A percentile compares a stretch with the other conserved stretches of the same genome.
Evolutionary conservation across 2,329 filamentous ascomycete genomes (phyloP).

Genomic region (Trichoderma afroharzianum): DNA sequence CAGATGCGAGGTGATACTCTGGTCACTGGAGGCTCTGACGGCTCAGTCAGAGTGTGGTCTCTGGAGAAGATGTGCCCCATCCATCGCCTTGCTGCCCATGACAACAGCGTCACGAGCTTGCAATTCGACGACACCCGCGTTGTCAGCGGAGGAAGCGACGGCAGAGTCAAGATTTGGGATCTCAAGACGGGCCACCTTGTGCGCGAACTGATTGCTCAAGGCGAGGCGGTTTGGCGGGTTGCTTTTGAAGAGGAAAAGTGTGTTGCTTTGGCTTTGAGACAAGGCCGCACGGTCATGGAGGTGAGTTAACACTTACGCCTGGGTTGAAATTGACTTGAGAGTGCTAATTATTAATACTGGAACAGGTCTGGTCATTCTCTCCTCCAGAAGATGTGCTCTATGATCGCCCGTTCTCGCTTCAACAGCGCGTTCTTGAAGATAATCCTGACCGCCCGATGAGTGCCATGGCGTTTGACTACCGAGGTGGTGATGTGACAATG

Average conservation of each 20-base stretch:
- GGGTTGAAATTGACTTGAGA: neutral
- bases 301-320: conserved; percentile 48
- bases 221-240: conserved; percentile 95
- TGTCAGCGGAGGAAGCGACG: conserved; percentile 93
- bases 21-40: conserved; percentile 93
- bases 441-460: conserved; percentile 48
- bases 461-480: conserved; percentile 46
- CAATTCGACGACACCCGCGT: conserved; percentile 96
- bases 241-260: conserved; percentile 99
- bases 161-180: conserved; percentile 98
- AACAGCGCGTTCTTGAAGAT: conserved; percentile 45
- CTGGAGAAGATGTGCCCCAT: conserved; percentile 86
- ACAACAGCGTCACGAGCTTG: conserved; percentile 96
- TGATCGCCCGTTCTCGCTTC: conserved; percentile 50
- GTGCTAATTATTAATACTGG: conserved; percentile 17
- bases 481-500: conserved; percentile 29
- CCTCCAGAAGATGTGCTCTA: conserved; percentile 68
- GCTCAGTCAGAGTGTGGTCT: conserved; percentile 95
- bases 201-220: conserved; percentile 83
- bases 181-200: conserved; percentile 86
- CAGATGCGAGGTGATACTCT: conserved; percentile 94
- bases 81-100: conserved; percentile 90
- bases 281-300: conserved; percentile 93
- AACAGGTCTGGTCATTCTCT: conserved; percentile 89
- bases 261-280: conserved; percentile 86